Evolutionary conservation across 2,329 filamentous ascomycete species (phyloP), one percentile per base, ranked within the genome.

Genomic region (Cladophialophora exuberans): DNA sequence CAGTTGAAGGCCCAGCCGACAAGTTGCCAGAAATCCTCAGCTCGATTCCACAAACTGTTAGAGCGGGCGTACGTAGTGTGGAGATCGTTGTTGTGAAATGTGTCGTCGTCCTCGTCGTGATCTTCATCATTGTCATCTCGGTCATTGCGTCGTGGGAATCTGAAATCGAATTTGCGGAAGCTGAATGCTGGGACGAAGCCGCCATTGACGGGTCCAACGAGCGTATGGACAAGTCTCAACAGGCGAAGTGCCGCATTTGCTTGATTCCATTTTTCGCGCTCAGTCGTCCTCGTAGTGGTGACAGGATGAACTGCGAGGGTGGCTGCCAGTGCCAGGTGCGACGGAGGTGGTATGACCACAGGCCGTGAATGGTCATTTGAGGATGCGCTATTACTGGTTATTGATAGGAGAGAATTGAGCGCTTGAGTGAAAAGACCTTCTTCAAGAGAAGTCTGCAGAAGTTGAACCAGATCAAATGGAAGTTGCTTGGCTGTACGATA

Each of bases 1-100:
- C 93, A 97, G 68, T 93, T 94, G 70, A 97, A 91, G 0, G 89
- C 88, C 94, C 94, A 97, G 3, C 93, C 94, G 0, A 94, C 81
- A 0, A 89, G 83, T 36, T 85, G 82, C 90, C 94, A 99, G 65
- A 97, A 95, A 67, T 96, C 90, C 57, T 89, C 85, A 1, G 87
- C 89, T n/a, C 83, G 81, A 13, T 75, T 76, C 83, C 89, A 96
- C 1, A 97, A 60, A 25, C 87, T 86, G 38, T 84, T 79, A 11
- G 80, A 75, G 46, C 83, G 81, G 1, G 86, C 85, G 54, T 90
- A 77, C 7, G 79, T 77, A 5, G 83, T 79, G 36, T 78, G 75
- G 30, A 91, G 72, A 7, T 75, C 72, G 41, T 81, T 80, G 11
- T 49, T 31, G n/a, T 35, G 30, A 1, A 31, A 25, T 9, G 1